Conservation (phyloP, 257 asterid species). For the Thymus mandschuricus region DNA sequence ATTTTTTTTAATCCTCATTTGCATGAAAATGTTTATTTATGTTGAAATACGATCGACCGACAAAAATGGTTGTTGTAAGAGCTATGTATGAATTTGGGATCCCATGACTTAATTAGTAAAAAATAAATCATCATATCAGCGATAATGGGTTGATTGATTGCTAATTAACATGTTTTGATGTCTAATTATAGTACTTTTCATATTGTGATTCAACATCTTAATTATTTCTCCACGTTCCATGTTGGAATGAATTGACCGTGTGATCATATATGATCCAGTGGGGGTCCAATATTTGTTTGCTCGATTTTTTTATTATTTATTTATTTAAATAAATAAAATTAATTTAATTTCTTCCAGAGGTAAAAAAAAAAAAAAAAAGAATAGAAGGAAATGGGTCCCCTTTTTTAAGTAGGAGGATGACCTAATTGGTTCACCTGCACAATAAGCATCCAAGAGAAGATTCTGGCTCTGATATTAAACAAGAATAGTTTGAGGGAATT, state of each 20-base stretch:
- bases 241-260: slow-evolving; percentile 28
- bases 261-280: slow-evolving; percentile 22
- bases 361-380: background rate
- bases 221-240: slow-evolving; percentile 13
- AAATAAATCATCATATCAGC: background rate
- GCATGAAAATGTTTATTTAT: too few relatives aligned
- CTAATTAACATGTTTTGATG: slow-evolving; percentile 1
- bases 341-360: slow-evolving; percentile 8
- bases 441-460: slow-evolving; percentile 28
- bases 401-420: slow-evolving; percentile 38
- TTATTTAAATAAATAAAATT: too few relatives aligned
- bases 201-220: background rate
- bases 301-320: too few relatives aligned
- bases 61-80: background rate
- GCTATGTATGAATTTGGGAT: background rate
- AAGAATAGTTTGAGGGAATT: slow-evolving; percentile 32
- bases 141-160: background rate
- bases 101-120: background rate
- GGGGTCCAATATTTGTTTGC: slow-evolving; percentile 32
- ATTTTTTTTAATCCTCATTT: background rate
- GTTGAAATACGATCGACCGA: too few relatives aligned
- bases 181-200: slow-evolving; percentile 5
- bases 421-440: slow-evolving; percentile 47
- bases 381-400: slow-evolving; percentile 45
- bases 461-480: slow-evolving; percentile 39